Evolutionary conservation across 2,329 filamentous ascomycete species (phyloP).

Genomic region (Sclerotinia sclerotiorum): DNA sequence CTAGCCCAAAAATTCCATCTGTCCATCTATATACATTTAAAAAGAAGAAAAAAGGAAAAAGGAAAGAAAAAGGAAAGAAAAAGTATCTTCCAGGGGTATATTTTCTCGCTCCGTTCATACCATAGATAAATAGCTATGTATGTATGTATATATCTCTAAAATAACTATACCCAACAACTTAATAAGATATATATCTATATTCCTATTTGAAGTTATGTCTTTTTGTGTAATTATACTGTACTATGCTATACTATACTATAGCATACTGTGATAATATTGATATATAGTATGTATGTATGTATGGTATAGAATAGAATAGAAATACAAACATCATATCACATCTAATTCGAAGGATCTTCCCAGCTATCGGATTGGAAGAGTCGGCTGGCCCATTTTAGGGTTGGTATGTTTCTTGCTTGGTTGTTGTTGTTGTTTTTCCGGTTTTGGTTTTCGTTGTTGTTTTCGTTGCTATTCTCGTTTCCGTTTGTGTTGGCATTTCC

Average conservation of each 20-base stretch:
- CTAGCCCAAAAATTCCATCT: constrained; percentile 1
- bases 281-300: too few species aligned
- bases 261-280: too few species aligned
- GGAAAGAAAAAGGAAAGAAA: background rate
- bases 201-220: background rate
- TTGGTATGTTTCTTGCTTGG: background rate
- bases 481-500: background rate
- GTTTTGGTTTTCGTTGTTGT: background rate
- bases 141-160: background rate
- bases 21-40: constrained; percentile 15
- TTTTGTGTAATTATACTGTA: too few species aligned
- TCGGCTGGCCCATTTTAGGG: constrained; percentile 6
- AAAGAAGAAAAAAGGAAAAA: background rate
- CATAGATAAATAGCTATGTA: background rate
- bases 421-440: background rate
- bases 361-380: constrained; percentile 4
- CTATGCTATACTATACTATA: background rate
- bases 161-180: too few species aligned
- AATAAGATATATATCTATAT: background rate
- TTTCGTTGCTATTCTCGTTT: background rate
- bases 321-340: too few species aligned
- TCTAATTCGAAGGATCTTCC: constrained; percentile 16
- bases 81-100: background rate
- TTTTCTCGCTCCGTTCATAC: background rate
- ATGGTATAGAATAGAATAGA: too few species aligned